Evolutionary conservation across 805 yeast species (phyloP).

Genomic region (Yarrowia sp.): DNA sequence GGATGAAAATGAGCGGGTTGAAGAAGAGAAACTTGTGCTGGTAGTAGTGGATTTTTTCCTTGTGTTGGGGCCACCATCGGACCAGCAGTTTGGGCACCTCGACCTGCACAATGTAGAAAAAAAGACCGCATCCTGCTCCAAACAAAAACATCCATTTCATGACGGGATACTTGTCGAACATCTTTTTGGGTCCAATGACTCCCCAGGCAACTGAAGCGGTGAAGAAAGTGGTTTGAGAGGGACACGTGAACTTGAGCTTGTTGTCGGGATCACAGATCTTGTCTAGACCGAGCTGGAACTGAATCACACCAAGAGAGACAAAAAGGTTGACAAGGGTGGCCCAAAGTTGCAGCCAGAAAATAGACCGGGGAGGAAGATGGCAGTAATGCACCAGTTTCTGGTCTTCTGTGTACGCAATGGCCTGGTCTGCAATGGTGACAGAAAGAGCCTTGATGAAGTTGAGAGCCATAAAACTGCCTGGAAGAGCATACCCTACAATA

Average conservation of each 20-base stretch:
- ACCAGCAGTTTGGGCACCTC: background rate
- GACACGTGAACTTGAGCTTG: background rate
- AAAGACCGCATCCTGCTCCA: background rate
- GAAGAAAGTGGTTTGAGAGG: background rate
- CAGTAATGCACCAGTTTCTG: background rate
- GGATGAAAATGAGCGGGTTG: background rate
- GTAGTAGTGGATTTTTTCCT: background rate
- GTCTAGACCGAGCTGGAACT: background rate
- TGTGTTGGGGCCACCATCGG: background rate
- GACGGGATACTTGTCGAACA: background rate
- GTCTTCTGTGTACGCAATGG: background rate
- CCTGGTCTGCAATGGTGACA: background rate
- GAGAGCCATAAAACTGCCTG: background rate
- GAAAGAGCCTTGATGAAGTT: background rate
- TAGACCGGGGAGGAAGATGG: background rate
- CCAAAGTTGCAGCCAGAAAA: background rate
- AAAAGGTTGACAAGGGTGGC: background rate
- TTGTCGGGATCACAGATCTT: background rate
- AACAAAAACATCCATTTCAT: background rate
- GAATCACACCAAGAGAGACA: background rate
- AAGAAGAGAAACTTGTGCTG: background rate
- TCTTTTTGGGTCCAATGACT: background rate
- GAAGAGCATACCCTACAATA: background rate
- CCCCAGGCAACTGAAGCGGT: background rate
- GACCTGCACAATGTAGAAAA: background rate